These are phyloP conservation scores for Cerrena zonata DNA, from an alignment of 1,284 basidiomycete genomes.

Conservation along the genomic window DNA sequence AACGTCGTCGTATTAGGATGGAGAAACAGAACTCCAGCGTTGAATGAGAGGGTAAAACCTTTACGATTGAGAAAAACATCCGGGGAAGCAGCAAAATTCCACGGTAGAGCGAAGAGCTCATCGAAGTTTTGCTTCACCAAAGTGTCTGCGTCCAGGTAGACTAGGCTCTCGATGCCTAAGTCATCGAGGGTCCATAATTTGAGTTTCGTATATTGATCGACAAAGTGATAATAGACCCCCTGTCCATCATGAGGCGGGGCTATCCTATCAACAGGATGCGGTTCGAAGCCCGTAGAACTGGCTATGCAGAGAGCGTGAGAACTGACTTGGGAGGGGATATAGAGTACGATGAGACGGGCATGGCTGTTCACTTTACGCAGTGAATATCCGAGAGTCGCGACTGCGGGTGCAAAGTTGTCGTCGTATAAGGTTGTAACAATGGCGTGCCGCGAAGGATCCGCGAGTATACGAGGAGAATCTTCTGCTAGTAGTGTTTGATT, in stretches of 20 bases:
- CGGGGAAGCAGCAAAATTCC: constrained; percentile 38
- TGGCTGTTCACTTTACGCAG: constrained; percentile 28
- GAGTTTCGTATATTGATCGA: constrained; percentile 41
- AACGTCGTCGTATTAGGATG: constrained; percentile 29
- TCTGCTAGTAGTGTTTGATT: background rate
- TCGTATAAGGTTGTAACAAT: constrained; percentile 38
- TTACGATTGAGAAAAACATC: constrained; percentile 32
- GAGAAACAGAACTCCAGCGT: constrained; percentile 38
- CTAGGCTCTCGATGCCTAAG: constrained; percentile 24
- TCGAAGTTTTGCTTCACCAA: constrained; percentile 37
- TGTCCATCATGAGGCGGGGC: constrained; percentile 32
- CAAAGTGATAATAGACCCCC: constrained; percentile 33
- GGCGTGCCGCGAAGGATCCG: constrained; percentile 22
- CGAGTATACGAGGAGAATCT: constrained; percentile 4
- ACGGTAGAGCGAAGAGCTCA: constrained; percentile 41
- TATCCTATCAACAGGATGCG: constrained; percentile 31
- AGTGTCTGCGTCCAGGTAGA: constrained; percentile 41
- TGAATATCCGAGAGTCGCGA: constrained; percentile 38
- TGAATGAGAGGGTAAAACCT: constrained; percentile 36
- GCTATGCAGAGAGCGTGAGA: constrained; percentile 34
- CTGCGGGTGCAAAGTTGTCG: constrained; percentile 34
- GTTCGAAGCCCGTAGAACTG: constrained; percentile 35
- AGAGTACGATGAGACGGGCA: constrained; percentile 31
- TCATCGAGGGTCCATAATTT: constrained; percentile 37
- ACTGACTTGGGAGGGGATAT: constrained; percentile 36